These are phyloP conservation scores for Colletotrichum coccodes DNA, from an alignment of 2,329 filamentous ascomycete species.

Conservation along the genomic window DNA sequence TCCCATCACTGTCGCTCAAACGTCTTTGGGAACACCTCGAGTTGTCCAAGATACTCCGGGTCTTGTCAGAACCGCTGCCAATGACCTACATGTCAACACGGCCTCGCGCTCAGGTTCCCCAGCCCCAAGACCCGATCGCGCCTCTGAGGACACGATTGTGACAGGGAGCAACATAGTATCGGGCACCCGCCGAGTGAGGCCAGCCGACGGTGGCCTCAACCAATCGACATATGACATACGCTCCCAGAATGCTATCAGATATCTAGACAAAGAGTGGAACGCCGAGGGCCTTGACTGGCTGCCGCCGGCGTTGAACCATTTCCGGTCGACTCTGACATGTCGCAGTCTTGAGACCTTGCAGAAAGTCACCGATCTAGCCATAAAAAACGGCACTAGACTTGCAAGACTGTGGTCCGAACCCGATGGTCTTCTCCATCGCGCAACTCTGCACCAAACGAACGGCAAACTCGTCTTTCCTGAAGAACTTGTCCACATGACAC, in stretches of 20 bases:
- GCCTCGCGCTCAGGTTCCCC: neutral
- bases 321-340: neutral
- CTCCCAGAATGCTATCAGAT: neutral
- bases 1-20: neutral
- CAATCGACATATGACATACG: neutral
- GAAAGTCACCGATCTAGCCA: slow-evolving; percentile 8
- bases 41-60: neutral
- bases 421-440: slow-evolving; percentile 20
- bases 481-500: slow-evolving; percentile 4
- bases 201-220: neutral
- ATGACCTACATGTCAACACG: neutral
- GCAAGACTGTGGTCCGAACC: slow-evolving; percentile 19
- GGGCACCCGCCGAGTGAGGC: neutral
- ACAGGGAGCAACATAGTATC: neutral
- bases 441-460: neutral
- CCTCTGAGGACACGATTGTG: neutral
- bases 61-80: neutral
- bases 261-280: slow-evolving; percentile 13
- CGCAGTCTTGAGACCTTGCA: slow-evolving; percentile 14
- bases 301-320: slow-evolving; percentile 7
- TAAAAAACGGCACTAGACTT: slow-evolving; percentile 5
- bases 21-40: neutral
- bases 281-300: slow-evolving; percentile 17
- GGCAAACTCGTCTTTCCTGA: slow-evolving; percentile 17
- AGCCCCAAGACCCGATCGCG: neutral